Base-by-base conservation (phyloP, 345 rosid species). In the Populus tremula region DNA sequence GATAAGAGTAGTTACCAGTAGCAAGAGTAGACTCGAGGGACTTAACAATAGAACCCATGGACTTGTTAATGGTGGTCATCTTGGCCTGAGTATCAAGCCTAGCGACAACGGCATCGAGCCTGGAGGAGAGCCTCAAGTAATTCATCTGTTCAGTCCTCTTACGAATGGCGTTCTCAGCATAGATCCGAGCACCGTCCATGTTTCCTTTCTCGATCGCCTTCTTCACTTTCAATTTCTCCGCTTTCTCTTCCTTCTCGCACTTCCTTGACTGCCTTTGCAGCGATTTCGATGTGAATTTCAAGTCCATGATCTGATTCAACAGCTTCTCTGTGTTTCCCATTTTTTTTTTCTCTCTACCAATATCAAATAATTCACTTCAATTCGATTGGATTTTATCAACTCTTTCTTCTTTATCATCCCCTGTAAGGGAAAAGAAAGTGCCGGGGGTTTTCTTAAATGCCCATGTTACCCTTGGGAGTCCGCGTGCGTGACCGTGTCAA, bases 131-230 rank as follows among this genome's bases (percentile, higher is more conserved):
- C 59, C 97, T 90, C 23, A 96, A 96, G 79, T 91, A 96, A 82
- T 96, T 96, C 99, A 96, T 91, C 93, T 93, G 99, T 90, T 96
- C 99, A 78, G 89, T 89, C 29, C 98, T 89, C 85, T 93, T 96
- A 25, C 99, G 89, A 81, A 96, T 96, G 69, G 97, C 90, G 83
- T 92, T 96, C 89, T 93, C 99, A 5, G 98, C 98, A 70, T 96
- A 96, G 94, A 96, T 93, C 83, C 99, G 88, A 53, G 94, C 99
- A 20, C 99, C 99, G 75, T 96, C 99, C 97, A 93, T 89, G 81
- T 96, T 96, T 1, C 99, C 99, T 53, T 93, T 96, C 90, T 96
- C 98, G 78, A 93, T 96, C 70, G 99, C 99, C 86, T 96, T 96
- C 88, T 96, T 93, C 43, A 93, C 94, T 86, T 93, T 96, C 77